Conservation (phyloP, 192 early-diverging fungal species). For the Linderina pennispora region DNA sequence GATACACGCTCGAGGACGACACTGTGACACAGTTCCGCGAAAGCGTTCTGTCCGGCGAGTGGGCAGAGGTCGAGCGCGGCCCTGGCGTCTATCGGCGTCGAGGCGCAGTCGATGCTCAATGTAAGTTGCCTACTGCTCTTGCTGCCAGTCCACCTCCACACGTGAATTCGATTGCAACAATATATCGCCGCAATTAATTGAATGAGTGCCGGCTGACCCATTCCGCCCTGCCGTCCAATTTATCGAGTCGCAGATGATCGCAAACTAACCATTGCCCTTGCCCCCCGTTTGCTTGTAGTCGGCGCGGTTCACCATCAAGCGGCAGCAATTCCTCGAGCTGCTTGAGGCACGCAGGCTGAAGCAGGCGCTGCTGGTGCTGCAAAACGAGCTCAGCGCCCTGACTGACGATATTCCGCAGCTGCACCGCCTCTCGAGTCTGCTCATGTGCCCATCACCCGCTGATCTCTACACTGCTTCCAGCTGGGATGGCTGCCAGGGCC, state of each 20-base stretch:
- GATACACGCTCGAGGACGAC: constrained; percentile 67
- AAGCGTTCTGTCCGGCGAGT: constrained; percentile 70
- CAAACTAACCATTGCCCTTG: no score
- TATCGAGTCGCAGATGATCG: no score
- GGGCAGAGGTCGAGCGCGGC: constrained; percentile 61
- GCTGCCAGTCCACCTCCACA: not conserved
- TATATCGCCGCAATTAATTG: no score
- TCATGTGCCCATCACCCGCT: constrained; percentile 39
- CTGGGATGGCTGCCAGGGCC: constrained; percentile 77
- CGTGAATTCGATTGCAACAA: constrained; percentile 6
- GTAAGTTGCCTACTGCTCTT: constrained; percentile 7
- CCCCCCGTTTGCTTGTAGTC: constrained; percentile 14
- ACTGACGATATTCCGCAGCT: constrained; percentile 60
- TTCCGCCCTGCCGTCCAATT: no score
- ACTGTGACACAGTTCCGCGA: constrained; percentile 63
- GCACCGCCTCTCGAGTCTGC: constrained; percentile 59
- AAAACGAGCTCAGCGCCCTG: constrained; percentile 74
- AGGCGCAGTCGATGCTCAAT: constrained; percentile 5
- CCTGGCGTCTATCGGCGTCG: constrained; percentile 40
- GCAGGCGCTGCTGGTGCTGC: constrained; percentile 68
- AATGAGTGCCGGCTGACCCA: no score
- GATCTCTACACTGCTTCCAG: constrained; percentile 60
- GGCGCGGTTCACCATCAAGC: constrained; percentile 64
- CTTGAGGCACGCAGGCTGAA: constrained; percentile 65
- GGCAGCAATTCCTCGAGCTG: constrained; percentile 90